Conservation (phyloP, 2,329 filamentous ascomycete genomes). For the Cercospora zeina region DNA sequence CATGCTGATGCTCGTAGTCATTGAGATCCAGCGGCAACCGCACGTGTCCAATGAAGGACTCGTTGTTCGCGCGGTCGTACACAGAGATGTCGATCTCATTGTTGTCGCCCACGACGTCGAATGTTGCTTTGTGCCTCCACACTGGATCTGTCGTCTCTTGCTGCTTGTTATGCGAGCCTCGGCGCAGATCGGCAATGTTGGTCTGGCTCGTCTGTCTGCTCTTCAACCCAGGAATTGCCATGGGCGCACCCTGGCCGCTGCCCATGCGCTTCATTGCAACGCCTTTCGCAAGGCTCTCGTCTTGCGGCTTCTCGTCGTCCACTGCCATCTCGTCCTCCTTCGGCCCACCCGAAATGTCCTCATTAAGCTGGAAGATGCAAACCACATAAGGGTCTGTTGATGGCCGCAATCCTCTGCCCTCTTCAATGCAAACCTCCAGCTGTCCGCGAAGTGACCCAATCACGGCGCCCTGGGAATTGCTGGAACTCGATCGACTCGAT, state of each 20-base stretch:
- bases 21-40: slow-evolving; percentile 72
- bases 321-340: slow-evolving; percentile 57
- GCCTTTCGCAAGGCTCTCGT: slow-evolving; percentile 56
- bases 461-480: slow-evolving; percentile 50
- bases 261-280: slow-evolving; percentile 59
- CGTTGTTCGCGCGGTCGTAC: slow-evolving; percentile 81
- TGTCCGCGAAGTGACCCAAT: slow-evolving; percentile 78
- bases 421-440: slow-evolving; percentile 81
- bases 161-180: slow-evolving; percentile 53
- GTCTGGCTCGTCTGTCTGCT: slow-evolving; percentile 97
- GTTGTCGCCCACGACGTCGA: slow-evolving; percentile 91
- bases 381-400: slow-evolving; percentile 92
- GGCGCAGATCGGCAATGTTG: slow-evolving; percentile 66
- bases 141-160: slow-evolving; percentile 77
- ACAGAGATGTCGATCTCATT: slow-evolving; percentile 90
- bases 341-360: slow-evolving; percentile 88
- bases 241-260: slow-evolving; percentile 78
- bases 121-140: slow-evolving; percentile 93
- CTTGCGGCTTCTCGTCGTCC: slow-evolving; percentile 44
- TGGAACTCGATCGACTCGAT: slow-evolving; percentile 40
- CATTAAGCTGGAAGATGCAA: slow-evolving; percentile 93
- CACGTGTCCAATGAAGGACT: slow-evolving; percentile 89
- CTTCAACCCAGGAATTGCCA: slow-evolving; percentile 88
- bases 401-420: slow-evolving; percentile 77
- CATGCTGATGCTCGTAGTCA: slow-evolving; percentile 68